Conservation (phyloP, 805 yeast genomes). For the Ogataea corticis region DNA sequence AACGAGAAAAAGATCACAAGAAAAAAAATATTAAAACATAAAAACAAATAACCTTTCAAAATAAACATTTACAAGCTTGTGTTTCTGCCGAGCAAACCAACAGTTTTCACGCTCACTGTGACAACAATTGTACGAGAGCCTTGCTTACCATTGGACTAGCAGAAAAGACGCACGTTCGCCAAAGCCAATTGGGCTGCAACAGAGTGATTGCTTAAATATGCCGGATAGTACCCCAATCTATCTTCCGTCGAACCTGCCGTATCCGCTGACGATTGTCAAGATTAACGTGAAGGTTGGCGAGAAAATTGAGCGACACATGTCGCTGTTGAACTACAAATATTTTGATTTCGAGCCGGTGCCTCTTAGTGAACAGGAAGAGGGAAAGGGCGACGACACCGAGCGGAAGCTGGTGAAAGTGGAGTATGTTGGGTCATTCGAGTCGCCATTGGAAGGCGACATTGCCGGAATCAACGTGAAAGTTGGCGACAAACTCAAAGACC, state of each 20-base stretch:
- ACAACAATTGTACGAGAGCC: no score
- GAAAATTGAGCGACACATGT: conserved; percentile 48
- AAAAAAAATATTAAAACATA: background rate
- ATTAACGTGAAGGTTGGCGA: conserved; percentile 48
- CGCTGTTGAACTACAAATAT: conserved; percentile 62
- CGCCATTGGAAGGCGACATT: conserved; percentile 77
- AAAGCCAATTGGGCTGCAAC: background rate
- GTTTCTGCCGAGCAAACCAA: background rate
- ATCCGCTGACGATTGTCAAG: conserved; percentile 64
- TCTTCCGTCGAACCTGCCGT: conserved; percentile 64
- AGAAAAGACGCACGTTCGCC: no score
- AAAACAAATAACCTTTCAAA: background rate
- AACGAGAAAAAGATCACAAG: background rate
- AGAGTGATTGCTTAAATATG: conserved; percentile 13
- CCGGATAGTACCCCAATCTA: conserved; percentile 45
- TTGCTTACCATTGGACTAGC: no score
- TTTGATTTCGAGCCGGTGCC: conserved; percentile 65
- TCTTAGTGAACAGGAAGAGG: conserved; percentile 41
- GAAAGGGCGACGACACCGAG: conserved; percentile 40
- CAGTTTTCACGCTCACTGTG: no score
- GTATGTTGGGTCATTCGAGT: conserved; percentile 73
- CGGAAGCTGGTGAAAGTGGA: conserved; percentile 53
- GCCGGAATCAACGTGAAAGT: conserved; percentile 47
- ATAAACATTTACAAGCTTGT: background rate
- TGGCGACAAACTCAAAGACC: conserved; percentile 61